These are phyloP conservation scores for Podospora tetraspora DNA, from an alignment of 495 filamentous ascomycete genomes.

Conservation along the genomic window DNA sequence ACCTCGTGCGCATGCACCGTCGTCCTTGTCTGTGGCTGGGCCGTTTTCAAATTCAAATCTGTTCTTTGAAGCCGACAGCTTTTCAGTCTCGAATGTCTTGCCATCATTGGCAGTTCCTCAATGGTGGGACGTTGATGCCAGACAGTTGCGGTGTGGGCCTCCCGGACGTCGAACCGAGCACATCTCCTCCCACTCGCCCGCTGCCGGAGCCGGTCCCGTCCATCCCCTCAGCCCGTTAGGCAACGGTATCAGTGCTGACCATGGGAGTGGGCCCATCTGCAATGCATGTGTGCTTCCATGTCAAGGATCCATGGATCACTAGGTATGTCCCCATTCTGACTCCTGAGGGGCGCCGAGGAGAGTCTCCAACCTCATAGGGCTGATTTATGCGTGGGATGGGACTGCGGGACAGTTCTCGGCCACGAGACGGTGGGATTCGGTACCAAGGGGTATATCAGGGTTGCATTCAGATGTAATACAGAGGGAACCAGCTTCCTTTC, in stretches of 20 bases:
- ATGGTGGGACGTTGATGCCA: neutral
- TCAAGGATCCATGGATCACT: neutral
- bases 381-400: neutral
- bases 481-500: neutral
- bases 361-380: neutral
- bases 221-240: neutral
- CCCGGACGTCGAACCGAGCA: neutral
- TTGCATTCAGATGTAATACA: neutral
- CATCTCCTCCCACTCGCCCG: neutral
- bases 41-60: neutral
- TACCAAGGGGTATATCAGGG: neutral
- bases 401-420: neutral
- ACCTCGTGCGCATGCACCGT: neutral
- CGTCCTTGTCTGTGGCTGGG: neutral
- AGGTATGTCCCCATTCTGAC: too few relatives aligned
- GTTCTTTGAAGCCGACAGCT: neutral
- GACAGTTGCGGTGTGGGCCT: neutral
- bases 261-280: neutral
- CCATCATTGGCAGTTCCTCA: neutral
- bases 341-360: neutral
- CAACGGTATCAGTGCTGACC: neutral
- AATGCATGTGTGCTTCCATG: neutral
- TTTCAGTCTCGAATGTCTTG: neutral
- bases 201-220: neutral
- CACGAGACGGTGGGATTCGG: neutral